These are phyloP conservation scores for Neospermospora avenae DNA, from an alignment of 2,329 filamentous ascomycete species.

Conservation along the genomic window DNA sequence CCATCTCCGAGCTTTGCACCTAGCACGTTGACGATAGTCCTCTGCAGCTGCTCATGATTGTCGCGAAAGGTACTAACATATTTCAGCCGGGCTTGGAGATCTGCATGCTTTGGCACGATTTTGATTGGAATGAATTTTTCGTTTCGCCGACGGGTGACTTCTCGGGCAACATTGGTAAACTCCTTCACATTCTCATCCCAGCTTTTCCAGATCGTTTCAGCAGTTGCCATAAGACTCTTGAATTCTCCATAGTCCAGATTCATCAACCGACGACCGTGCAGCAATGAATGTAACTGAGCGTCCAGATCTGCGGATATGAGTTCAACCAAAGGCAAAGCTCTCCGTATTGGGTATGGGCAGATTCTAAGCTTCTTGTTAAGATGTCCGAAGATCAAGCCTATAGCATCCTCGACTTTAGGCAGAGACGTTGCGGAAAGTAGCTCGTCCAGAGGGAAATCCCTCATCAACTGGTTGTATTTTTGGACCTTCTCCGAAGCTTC, in stretches of 20 bases:
- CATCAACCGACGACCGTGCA: constrained; percentile 84
- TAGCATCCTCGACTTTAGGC: constrained; percentile 81
- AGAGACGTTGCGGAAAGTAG: constrained; percentile 88
- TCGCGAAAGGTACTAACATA: constrained; percentile 94
- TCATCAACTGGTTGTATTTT: constrained; percentile 98
- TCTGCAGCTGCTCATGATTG: constrained; percentile 96
- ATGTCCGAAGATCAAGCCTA: constrained; percentile 86
- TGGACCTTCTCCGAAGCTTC: constrained; percentile 95
- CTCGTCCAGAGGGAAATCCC: constrained; percentile 95
- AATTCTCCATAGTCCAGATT: constrained; percentile 93
- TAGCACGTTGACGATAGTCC: constrained; percentile 95
- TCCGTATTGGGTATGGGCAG: constrained; percentile 88
- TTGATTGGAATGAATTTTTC: constrained; percentile 99
- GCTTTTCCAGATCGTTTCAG: constrained; percentile 80
- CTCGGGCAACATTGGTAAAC: constrained; percentile 95
- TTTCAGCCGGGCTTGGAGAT: constrained; percentile 84
- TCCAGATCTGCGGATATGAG: constrained; percentile 94
- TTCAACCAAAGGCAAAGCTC: constrained; percentile 91
- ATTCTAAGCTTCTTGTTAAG: constrained; percentile 98
- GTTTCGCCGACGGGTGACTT: constrained; percentile 87
- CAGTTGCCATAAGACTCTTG: constrained; percentile 75
- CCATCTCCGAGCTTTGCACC: constrained; percentile 65
- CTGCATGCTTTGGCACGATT: constrained; percentile 80
- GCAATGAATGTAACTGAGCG: constrained; percentile 75
- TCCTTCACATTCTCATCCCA: constrained; percentile 98